Conservation (phyloP, 1,284 basidiomycete genomes). For the Moniliophthora roreri region DNA sequence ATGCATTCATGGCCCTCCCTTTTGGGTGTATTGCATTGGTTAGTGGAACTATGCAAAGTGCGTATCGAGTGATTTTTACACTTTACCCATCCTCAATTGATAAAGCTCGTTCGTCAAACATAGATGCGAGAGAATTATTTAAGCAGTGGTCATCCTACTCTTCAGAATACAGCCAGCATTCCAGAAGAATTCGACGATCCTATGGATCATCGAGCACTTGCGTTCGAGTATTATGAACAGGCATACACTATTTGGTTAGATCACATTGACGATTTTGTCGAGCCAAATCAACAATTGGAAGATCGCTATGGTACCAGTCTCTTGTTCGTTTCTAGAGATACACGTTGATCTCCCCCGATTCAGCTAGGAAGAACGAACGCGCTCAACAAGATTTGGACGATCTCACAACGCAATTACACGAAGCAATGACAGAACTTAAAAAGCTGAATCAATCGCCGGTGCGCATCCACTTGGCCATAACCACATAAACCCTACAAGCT, state of each 20-base stretch:
- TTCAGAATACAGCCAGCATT: constrained; percentile 60
- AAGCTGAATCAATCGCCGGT: constrained; percentile 63
- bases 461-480: constrained; percentile 7
- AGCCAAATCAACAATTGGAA: constrained; percentile 68
- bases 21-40: constrained; percentile 84
- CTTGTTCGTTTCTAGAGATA: no score
- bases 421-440: constrained; percentile 52
- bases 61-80: constrained; percentile 16
- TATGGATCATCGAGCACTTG: constrained; percentile 70
- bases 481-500: constrained; percentile 11
- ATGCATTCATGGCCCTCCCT: constrained; percentile 84
- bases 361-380: constrained; percentile 67
- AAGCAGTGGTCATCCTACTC: constrained; percentile 58
- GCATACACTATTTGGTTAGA: constrained; percentile 75
- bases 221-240: constrained; percentile 71
- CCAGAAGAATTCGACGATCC: constrained; percentile 74
- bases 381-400: constrained; percentile 62
- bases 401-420: constrained; percentile 43
- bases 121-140: constrained; percentile 54
- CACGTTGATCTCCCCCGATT: constrained; percentile 2
- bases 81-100: neutral
- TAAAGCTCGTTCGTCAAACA: neutral
- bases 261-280: constrained; percentile 69
- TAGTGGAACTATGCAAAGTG: constrained; percentile 80
- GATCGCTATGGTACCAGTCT: constrained; percentile 66